Conservation (phyloP, 192 early-diverging fungal species). For the Allomyces macrogynus region DNA sequence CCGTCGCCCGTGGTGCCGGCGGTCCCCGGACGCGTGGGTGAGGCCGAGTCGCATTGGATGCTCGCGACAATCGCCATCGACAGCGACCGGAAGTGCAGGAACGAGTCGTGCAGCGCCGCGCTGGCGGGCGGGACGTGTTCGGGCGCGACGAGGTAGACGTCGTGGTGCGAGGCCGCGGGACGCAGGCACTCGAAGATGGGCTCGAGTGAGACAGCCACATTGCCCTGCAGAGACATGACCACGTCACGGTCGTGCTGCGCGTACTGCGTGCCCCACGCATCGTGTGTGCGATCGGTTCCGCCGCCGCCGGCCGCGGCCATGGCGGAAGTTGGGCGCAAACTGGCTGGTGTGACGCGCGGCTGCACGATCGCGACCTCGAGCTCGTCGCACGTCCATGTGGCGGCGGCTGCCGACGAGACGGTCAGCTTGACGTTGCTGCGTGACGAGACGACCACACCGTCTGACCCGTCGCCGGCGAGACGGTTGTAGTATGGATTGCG, state of each 20-base stretch:
- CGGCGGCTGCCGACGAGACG: not conserved
- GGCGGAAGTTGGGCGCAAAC: too few relatives aligned
- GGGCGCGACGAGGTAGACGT: not conserved
- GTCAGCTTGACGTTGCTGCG: not conserved
- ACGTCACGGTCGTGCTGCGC: not conserved
- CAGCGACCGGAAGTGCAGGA: not conserved
- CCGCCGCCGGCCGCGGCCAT: too few relatives aligned
- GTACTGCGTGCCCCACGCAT: too few relatives aligned
- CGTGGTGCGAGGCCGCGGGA: not conserved
- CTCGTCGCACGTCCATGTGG: not conserved
- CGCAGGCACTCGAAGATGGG: not conserved
- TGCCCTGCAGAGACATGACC: not conserved
- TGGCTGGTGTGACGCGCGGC: not conserved
- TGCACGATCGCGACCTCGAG: not conserved
- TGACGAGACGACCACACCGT: not conserved
- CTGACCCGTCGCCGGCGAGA: not conserved
- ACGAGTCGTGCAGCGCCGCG: not conserved
- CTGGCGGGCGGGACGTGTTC: not conserved
- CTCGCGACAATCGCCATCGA: not conserved
- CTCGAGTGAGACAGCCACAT: not conserved
- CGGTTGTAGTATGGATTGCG: not conserved
- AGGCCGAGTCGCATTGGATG: not conserved
- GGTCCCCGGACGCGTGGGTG: too few relatives aligned
- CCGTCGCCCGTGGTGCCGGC: too few relatives aligned
- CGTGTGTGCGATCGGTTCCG: too few relatives aligned